Conservation (phyloP, 73 alveolate species). For the Tetrahymena elliotti region DNA sequence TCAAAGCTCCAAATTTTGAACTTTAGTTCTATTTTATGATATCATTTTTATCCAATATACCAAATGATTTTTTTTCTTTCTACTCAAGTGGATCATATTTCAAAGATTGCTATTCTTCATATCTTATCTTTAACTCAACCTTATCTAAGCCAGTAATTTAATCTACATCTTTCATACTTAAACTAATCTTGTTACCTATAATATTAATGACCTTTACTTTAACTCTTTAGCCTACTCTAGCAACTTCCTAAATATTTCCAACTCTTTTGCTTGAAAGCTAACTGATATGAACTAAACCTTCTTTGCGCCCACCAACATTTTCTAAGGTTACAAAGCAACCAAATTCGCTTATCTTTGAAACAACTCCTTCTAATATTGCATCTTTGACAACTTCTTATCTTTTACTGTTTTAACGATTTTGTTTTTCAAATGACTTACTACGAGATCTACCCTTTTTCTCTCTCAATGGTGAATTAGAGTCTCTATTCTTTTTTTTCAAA, state of each 20-base stretch:
- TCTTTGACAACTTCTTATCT: slow-evolving; percentile 52
- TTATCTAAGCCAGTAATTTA: slow-evolving; percentile 78
- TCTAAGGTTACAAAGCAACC: slow-evolving; percentile 84
- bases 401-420: neutral
- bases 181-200: slow-evolving; percentile 71
- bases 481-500: neutral
- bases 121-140: slow-evolving; percentile 2
- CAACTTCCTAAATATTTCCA: slow-evolving; percentile 59
- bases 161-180: slow-evolving; percentile 92
- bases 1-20: slow-evolving; percentile 65
- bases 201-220: slow-evolving; percentile 71
- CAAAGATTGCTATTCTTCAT: slow-evolving; percentile 1
- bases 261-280: slow-evolving; percentile 63
- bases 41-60: slow-evolving; percentile 48
- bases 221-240: slow-evolving; percentile 37
- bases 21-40: slow-evolving; percentile 46
- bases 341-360: slow-evolving; percentile 69
- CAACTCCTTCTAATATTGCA: slow-evolving; percentile 70
- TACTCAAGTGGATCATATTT: slow-evolving; percentile 16
- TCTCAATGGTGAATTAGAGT: neutral
- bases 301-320: slow-evolving; percentile 65
- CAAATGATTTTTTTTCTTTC: slow-evolving; percentile 26
- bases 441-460: slow-evolving; percentile 41
- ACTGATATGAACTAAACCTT: slow-evolving; percentile 86
- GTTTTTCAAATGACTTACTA: slow-evolving; percentile 10